phyloP scores from a whole-genome alignment of 1,284 basidiomycete species.

The Pterulicium gracile region DNA sequence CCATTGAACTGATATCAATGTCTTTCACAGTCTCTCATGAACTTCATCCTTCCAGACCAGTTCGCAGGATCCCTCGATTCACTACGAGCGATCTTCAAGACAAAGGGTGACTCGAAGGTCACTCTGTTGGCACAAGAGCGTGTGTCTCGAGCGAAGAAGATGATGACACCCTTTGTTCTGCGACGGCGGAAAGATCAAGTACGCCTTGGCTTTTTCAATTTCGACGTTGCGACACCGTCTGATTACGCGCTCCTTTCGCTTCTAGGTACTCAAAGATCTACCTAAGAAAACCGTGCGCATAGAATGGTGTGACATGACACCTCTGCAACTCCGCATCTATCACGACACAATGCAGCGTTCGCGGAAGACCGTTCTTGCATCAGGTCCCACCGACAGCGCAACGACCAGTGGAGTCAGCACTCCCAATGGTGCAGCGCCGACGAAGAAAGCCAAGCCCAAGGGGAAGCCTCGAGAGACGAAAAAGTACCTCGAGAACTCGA shows the following conservation, averaged over 20 bases:
- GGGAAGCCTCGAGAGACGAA: constrained; percentile 44
- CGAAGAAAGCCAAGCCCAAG: constrained; percentile 36
- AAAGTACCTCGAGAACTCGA: constrained; percentile 66
- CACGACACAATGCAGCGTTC: constrained; percentile 77
- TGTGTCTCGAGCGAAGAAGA: constrained; percentile 91
- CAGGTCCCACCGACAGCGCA: constrained; percentile 19
- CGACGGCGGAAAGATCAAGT: constrained; percentile 91
- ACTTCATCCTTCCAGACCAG: constrained; percentile 92
- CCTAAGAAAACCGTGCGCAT: constrained; percentile 89
- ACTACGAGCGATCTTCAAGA: constrained; percentile 94
- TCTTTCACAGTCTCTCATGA: constrained; percentile 76
- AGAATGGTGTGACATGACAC: constrained; percentile 91
- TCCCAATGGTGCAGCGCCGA: constrained; percentile 22
- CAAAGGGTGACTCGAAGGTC: constrained; percentile 79
- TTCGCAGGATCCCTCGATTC: constrained; percentile 72
- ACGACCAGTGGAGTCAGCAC: constrained; percentile 24
- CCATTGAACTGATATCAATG: constrained; percentile 8
- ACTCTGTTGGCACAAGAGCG: constrained; percentile 84
- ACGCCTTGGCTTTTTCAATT: constrained; percentile 10
- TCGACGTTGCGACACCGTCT: constrained; percentile 4
- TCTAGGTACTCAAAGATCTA: constrained; percentile 82
- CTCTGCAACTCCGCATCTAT: constrained; percentile 78
- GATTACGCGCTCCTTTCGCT: constrained; percentile 3
- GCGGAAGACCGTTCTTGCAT: constrained; percentile 69
- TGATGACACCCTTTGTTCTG: constrained; percentile 98